phyloP scores from a whole-genome alignment of 179 eudicot species.

The Patellifolia procumbens region DNA sequence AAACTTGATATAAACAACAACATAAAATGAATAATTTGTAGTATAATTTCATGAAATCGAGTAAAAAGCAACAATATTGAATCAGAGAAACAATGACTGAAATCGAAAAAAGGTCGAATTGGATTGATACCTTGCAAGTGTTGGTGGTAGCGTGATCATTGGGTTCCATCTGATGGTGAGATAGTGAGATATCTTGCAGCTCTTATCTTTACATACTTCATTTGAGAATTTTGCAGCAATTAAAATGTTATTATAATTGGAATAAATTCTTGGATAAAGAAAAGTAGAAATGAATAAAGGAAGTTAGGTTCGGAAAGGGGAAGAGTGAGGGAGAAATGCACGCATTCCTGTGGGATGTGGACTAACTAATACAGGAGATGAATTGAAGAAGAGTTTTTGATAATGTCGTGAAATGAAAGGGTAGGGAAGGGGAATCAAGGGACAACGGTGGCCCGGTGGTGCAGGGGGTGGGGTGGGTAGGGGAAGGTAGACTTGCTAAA shows the following conservation, averaged over 20 bases:
- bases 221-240: conserved; percentile 20
- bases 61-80: background rate
- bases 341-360: background rate
- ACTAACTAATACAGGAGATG: too few species aligned
- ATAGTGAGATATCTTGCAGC: background rate
- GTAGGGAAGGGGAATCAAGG: too few species aligned
- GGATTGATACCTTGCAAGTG: conserved; percentile 12
- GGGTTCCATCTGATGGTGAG: conserved; percentile 21
- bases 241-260: background rate
- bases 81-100: background rate
- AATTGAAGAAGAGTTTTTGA: too few species aligned
- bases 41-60: background rate
- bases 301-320: too few species aligned
- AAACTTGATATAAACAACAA: background rate
- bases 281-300: background rate
- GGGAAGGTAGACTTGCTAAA: too few species aligned
- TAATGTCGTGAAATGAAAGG: too few species aligned
- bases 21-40: background rate
- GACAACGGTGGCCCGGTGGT: too few species aligned
- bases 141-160: conserved; percentile 21
- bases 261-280: background rate
- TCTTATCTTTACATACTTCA: conserved; percentile 22
- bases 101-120: background rate
- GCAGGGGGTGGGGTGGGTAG: too few species aligned
- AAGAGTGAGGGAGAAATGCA: background rate